Percentiles rank a stretch among this genome's conserved stretches.
These are phyloP conservation scores for Diplocarpon rosae DNA, from an alignment of 2,329 filamentous ascomycete genomes.

Conservation along the genomic window DNA sequence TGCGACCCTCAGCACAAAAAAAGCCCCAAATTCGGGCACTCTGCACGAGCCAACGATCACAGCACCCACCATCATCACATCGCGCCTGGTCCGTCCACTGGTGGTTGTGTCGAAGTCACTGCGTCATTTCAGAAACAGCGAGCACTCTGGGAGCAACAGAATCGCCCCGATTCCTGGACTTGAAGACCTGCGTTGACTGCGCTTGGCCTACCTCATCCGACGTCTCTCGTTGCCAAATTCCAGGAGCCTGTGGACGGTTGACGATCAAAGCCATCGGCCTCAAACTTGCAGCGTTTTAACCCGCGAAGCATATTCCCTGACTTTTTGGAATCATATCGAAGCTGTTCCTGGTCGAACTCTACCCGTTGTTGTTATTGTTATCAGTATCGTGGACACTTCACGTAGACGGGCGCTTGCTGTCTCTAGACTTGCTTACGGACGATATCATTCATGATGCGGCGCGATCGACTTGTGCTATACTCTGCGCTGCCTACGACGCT, in stretches of 20 bases:
- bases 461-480: slow-evolving; percentile 11
- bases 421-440: slow-evolving; percentile 6
- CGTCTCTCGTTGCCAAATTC: slow-evolving; percentile 15
- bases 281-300: slow-evolving; percentile 16
- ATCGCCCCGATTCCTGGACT: slow-evolving; percentile 2
- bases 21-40: neutral
- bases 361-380: slow-evolving; percentile 7
- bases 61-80: slow-evolving; percentile 5
- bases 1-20: neutral
- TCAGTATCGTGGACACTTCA: slow-evolving; percentile 10
- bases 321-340: slow-evolving; percentile 6
- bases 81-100: neutral
- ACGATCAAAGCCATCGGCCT: slow-evolving; percentile 12
- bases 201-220: slow-evolving; percentile 16
- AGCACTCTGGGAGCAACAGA: slow-evolving; percentile 1
- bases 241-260: slow-evolving; percentile 6
- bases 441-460: slow-evolving; percentile 15
- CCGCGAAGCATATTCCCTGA: slow-evolving; percentile 11
- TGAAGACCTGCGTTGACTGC: slow-evolving; percentile 7
- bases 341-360: slow-evolving; percentile 8
- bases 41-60: neutral
- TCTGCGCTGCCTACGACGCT: slow-evolving; percentile 14
- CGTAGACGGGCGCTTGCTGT: slow-evolving; percentile 7
- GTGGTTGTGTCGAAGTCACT: neutral
- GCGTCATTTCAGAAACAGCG: slow-evolving; percentile 4